A percentile compares a stretch with the other conserved stretches of the same genome.
phyloP scores from a whole-genome alignment of 169 alveolate species.

The Plasmodium malariae region DNA sequence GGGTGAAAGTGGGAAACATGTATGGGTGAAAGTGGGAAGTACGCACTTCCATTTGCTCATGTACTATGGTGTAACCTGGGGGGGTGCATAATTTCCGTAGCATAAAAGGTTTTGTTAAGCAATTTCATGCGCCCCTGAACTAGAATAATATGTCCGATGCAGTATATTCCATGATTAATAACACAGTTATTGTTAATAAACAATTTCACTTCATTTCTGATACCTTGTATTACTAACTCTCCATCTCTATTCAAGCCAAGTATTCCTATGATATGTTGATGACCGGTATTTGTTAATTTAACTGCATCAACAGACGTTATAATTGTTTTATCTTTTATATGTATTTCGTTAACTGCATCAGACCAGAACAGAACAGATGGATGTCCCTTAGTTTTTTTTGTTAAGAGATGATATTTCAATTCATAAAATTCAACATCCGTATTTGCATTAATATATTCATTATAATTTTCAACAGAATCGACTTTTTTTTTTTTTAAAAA shows the following conservation, averaged over 20 bases:
- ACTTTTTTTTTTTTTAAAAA: constrained; percentile 65
- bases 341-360: constrained; percentile 59
- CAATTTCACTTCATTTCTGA: constrained; percentile 76
- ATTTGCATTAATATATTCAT: constrained; percentile 58
- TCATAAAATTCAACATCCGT: constrained; percentile 79
- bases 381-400: constrained; percentile 57
- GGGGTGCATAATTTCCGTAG: constrained; percentile 82
- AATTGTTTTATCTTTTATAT: constrained; percentile 37
- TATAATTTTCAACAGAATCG: constrained; percentile 47
- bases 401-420: constrained; percentile 52
- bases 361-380: constrained; percentile 72
- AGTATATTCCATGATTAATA: constrained; percentile 81
- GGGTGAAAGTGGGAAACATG: not conserved
- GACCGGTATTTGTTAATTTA: constrained; percentile 76
- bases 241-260: constrained; percentile 82
- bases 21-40: not conserved
- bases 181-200: constrained; percentile 61
- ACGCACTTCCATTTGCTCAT: too few relatives aligned
- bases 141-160: constrained; percentile 81
- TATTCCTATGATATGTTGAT: constrained; percentile 80
- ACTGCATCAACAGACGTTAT: constrained; percentile 81
- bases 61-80: constrained; percentile 58
- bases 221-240: constrained; percentile 82
- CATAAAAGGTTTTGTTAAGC: constrained; percentile 77
- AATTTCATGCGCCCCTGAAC: constrained; percentile 76